Evolutionary conservation across 179 eudicot genomes (phyloP), one percentile per base, ranked within the genome.

Genomic region (Silene vulgaris): DNA sequence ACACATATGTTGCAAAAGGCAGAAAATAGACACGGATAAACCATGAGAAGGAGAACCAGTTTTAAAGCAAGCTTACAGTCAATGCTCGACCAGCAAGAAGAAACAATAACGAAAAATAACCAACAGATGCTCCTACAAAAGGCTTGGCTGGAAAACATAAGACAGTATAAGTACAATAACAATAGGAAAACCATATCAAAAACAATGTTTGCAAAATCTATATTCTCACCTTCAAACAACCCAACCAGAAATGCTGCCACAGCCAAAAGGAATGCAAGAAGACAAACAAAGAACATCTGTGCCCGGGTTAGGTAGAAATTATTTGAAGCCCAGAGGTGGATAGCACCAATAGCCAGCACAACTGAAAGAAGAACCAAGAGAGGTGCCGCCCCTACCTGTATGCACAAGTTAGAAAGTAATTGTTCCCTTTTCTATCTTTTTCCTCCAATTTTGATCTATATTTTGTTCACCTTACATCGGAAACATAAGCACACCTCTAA

Each of bases 251-350:
- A 88, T 72, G 97, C 99, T 66, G 99, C 99, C 83, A 95, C 80
- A 59, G 91, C 99, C 87, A 95, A 80, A 67, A 95, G 93, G 80
- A 88, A 89, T 17, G 99, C 92, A 75, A 95, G 90, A 80, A 95
- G 88, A 85, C 97, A 95, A 70, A 95, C 99, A 79, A 89, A 86
- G 85, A 95, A 79, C 92, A 84, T 90, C 82, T 95, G 96, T 80
- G 80, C 85, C 83, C 99, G 86, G 77, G 92, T 92, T 86, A 95
- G 88, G 78, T 92, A 95, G 73, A 95, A 95, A 80, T 95, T 95
- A 82, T 92, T 95, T 69, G 97, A 89, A 79, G 99, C 97, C 99
- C 99, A 95, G 60, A 74, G 89, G 85, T 95, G 99, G 78, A 90
- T 89, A 70, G 89, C 94, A 79, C 99, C 97, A 81, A 95, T 95